Conservation (phyloP, 2,329 filamentous ascomycete genomes). For the Monosporascus cannonballus region DNA sequence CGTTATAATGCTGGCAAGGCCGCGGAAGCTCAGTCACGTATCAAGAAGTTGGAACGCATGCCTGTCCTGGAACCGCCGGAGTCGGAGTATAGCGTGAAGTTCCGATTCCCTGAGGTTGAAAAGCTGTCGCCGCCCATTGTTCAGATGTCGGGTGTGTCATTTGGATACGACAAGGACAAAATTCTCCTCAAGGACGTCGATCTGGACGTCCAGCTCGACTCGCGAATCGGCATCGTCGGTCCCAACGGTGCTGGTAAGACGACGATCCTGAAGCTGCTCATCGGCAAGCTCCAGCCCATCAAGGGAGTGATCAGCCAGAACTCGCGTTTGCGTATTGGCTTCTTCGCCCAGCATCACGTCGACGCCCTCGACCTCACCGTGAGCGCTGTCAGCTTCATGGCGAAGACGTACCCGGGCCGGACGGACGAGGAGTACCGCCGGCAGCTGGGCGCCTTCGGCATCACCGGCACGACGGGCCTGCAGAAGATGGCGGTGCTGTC, state of each 20-base stretch:
- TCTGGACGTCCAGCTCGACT: slow-evolving; percentile 94
- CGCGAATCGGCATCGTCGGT: slow-evolving; percentile 96
- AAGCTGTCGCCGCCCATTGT: slow-evolving; percentile 97
- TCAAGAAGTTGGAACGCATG: slow-evolving; percentile 99
- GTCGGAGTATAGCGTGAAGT: slow-evolving; percentile 90
- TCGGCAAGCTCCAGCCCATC: slow-evolving; percentile 71
- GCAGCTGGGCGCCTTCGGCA: slow-evolving; percentile 83
- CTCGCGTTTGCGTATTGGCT: slow-evolving; percentile 82
- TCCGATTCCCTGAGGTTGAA: slow-evolving; percentile 95
- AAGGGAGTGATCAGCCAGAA: slow-evolving; percentile 82
- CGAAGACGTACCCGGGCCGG: slow-evolving; percentile 81
- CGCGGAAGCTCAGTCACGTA: slow-evolving; percentile 93
- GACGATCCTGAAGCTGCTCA: slow-evolving; percentile 95
- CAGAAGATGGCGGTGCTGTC: slow-evolving; percentile 94
- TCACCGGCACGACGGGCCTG: slow-evolving; percentile 90
- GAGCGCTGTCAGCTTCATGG: slow-evolving; percentile 94
- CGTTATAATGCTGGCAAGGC: slow-evolving; percentile 98
- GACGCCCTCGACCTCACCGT: slow-evolving; percentile 87
- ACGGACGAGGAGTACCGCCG: slow-evolving; percentile 96
- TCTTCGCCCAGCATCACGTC: slow-evolving; percentile 98
- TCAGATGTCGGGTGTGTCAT: slow-evolving; percentile 89
- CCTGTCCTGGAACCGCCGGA: slow-evolving; percentile 86
- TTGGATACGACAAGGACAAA: slow-evolving; percentile 79
- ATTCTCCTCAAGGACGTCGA: slow-evolving; percentile 81
- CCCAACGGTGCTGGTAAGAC: slow-evolving; percentile 99